These are phyloP conservation scores for Aspergillus olivimuriae DNA, from an alignment of 495 filamentous ascomycete species.

Conservation along the genomic window DNA sequence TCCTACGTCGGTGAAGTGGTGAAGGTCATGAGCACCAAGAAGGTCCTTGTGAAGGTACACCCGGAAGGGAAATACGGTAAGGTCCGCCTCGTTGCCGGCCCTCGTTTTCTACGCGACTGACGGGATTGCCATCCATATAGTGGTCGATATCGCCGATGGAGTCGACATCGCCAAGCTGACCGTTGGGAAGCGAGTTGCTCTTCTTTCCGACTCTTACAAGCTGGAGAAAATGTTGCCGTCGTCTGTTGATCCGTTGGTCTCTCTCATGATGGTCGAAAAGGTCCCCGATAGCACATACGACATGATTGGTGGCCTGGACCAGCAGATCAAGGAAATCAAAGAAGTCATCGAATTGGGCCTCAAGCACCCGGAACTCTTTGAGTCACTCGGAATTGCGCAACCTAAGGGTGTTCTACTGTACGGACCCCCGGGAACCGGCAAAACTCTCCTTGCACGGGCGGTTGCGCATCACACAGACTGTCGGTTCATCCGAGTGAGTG, in stretches of 20 bases:
- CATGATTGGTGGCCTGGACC: slow-evolving; percentile 98
- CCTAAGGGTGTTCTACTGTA: slow-evolving; percentile 97
- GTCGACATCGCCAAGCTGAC: slow-evolving; percentile 96
- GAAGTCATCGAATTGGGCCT: slow-evolving; percentile 98
- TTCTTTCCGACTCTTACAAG: slow-evolving; percentile 94
- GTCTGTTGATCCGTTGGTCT: slow-evolving; percentile 94
- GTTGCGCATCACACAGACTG: slow-evolving; percentile 98
- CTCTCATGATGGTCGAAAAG: slow-evolving; percentile 99
- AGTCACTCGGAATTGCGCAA: slow-evolving; percentile 96
- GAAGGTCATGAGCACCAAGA: slow-evolving; percentile 99
- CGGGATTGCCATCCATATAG: slow-evolving; percentile 38
- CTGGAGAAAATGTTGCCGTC: slow-evolving; percentile 97
- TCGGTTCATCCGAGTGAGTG: slow-evolving; percentile 96
- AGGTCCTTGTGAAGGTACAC: slow-evolving; percentile 97
- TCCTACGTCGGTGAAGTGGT: slow-evolving; percentile 99
- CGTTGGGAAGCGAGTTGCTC: slow-evolving; percentile 92
- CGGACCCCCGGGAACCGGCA: slow-evolving; percentile 93
- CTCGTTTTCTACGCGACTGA: slow-evolving; percentile 7
- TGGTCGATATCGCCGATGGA: slow-evolving; percentile 91
- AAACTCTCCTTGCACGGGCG: slow-evolving; percentile 90
- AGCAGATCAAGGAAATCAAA: slow-evolving; percentile 99
- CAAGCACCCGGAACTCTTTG: slow-evolving; percentile 97
- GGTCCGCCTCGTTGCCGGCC: slow-evolving; percentile 15
- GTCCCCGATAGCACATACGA: slow-evolving; percentile 99
- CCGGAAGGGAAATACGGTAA: slow-evolving; percentile 99